phyloP scores from a whole-genome alignment of 73 alveolate genomes.

The Effrenium voratum region DNA sequence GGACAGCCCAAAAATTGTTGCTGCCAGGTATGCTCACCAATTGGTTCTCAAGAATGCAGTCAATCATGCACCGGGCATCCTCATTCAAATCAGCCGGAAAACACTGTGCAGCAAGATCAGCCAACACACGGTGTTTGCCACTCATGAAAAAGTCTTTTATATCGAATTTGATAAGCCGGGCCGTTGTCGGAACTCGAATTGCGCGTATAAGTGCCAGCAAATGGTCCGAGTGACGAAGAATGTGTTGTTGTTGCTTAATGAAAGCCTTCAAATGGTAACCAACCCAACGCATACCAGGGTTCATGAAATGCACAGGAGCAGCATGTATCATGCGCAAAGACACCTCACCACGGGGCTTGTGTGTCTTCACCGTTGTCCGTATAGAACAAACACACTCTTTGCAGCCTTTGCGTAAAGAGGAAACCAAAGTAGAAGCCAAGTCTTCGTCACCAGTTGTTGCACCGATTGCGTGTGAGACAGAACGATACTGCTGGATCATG shows the following conservation, averaged over 20 bases:
- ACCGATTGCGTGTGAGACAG: not conserved
- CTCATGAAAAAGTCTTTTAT: not conserved
- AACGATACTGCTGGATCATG: not conserved
- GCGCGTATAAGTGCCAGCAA: not conserved
- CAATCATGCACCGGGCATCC: not conserved
- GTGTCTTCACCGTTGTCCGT: not conserved
- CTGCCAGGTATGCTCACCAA: not conserved
- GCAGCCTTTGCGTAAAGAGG: not conserved
- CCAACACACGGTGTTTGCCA: not conserved
- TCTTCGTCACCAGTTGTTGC: not conserved
- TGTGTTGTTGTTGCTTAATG: not conserved
- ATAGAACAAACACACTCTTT: not conserved
- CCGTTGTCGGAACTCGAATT: not conserved
- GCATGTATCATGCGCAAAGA: not conserved
- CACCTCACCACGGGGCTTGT: not conserved
- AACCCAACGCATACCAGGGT: not conserved
- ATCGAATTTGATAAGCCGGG: not conserved
- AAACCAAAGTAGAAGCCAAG: not conserved
- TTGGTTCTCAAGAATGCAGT: not conserved
- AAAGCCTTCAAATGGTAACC: too few species aligned
- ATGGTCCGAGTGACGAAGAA: not conserved
- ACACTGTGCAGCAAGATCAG: not conserved
- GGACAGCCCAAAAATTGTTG: not conserved
- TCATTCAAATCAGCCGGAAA: not conserved
- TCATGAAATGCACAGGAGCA: not conserved